Evolutionary conservation across 768 basidiomycete genomes (phyloP), one percentile per base, ranked within the genome.

Genomic region (Cystobasidium ongulense): DNA sequence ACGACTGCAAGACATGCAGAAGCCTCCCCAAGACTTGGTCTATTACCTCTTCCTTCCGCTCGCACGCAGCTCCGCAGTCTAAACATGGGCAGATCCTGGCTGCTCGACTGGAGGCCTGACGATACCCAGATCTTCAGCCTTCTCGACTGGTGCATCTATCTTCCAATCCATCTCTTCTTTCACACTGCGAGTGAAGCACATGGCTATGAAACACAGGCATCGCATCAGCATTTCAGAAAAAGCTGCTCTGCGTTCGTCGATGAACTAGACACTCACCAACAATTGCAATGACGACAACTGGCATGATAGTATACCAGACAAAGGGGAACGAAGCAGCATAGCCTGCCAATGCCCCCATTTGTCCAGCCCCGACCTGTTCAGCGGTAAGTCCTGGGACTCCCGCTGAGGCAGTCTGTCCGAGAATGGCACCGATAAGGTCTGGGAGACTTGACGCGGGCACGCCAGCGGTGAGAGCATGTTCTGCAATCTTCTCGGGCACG

Each of bases 101-200:
- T 41, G 8, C 18, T 7, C 18, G 7, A 8, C 39, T 18, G 7
- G 39, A 41, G 7, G 39, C 39, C n/a, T n/a, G 39, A 41, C 39
- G 18, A 41, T 41, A 18, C 18, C 39, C 8, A 41, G 39, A 18
- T 41, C 18, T 41, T 41, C 39, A 41, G 39, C 8, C 18, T 41
- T 41, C 39, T 63, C 62, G 62, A 63, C 62, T 41, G 62, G 62
- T 10, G 25, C 25, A 63, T 63, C 62, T 21, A 63, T 63, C 62
- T 63, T 63, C 62, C 62, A 63, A 23, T 41, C 31, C 62, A 63
- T 63, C 62, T n/a, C 38, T 29, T 63, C 62, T 23, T 33, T 63
- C 8, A 63, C 62, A 63, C 38, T 41, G 33, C 25, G n/a, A 8
- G 38, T 33, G 33, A 63, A 63, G 62, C 31, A 63, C 62, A 63